Percentiles rank a stretch among this genome's conserved stretches.
Conservation (phyloP, 495 filamentous ascomycete genomes). For the Bathelium albidoporum region DNA sequence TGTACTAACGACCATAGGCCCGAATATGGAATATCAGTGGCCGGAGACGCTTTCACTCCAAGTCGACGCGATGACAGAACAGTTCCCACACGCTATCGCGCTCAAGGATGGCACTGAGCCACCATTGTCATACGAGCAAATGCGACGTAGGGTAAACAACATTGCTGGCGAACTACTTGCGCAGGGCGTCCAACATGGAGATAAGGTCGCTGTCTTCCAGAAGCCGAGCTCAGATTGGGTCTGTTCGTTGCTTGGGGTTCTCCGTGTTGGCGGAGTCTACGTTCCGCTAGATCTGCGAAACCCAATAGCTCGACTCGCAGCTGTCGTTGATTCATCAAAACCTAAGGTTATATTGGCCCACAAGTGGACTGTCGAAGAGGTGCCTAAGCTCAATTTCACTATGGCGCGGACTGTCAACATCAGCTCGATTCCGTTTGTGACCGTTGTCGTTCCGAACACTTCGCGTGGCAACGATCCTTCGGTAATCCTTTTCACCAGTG, state of each 20-base stretch:
- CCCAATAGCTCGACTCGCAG: conserved; percentile 25
- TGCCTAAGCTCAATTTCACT: background rate
- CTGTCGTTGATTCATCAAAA: conserved; percentile 13
- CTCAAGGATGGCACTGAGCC: background rate
- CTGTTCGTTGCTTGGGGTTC: conserved; percentile 43
- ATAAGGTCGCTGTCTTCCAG: conserved; percentile 19
- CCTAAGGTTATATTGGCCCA: background rate
- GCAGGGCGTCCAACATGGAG: conserved; percentile 9
- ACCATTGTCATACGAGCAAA: background rate
- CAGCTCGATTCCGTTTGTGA: background rate
- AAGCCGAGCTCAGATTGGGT: conserved; percentile 36
- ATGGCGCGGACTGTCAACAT: background rate
- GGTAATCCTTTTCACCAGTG: background rate
- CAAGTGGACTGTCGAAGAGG: background rate
- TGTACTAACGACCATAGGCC: conserved; percentile 11
- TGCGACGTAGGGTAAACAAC: background rate
- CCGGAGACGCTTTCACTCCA: conserved; percentile 30
- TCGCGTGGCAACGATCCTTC: background rate
- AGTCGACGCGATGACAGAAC: conserved; percentile 22
- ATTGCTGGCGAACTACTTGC: background rate
- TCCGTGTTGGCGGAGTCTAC: conserved; percentile 40
- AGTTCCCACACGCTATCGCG: background rate
- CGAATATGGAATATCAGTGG: conserved; percentile 19
- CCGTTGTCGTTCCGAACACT: background rate
- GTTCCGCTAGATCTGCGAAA: conserved; percentile 42